Conservation (phyloP, 2,329 filamentous ascomycete species). For the Tolypocladium album region DNA sequence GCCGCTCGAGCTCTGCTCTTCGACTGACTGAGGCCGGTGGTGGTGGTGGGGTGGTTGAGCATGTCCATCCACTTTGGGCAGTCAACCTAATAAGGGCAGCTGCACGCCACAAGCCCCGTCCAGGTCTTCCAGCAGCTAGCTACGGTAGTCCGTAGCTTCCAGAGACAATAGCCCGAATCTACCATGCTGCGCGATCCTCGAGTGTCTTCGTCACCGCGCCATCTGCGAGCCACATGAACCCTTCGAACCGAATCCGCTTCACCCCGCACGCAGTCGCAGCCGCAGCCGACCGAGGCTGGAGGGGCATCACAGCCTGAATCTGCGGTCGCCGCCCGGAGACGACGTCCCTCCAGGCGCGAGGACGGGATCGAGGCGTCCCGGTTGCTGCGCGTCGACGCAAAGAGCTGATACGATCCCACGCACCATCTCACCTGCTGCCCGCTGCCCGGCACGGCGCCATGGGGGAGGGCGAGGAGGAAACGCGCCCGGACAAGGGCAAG, state of each 20-base stretch:
- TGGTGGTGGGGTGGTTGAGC: neutral
- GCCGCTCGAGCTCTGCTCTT: neutral
- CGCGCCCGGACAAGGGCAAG: neutral
- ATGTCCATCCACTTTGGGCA: neutral
- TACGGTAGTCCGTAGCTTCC: neutral
- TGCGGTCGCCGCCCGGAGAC: neutral
- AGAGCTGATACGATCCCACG: slow-evolving; percentile 7
- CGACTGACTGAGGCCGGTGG: neutral
- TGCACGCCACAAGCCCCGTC: neutral
- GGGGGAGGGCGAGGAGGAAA: neutral
- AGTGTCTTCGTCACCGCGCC: neutral
- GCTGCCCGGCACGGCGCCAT: neutral
- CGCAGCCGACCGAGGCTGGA: neutral
- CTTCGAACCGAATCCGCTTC: neutral
- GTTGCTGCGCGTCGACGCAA: neutral
- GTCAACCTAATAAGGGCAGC: neutral
- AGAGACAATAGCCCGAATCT: neutral
- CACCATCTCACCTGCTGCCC: neutral
- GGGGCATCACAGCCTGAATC: neutral
- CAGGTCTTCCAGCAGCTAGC: neutral
- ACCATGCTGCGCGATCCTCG: neutral
- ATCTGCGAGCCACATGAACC: neutral
- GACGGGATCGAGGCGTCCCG: neutral
- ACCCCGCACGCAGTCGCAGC: neutral
- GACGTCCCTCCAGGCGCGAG: neutral